These are phyloP conservation scores for Solanum boliviense DNA, from an alignment of 257 asterid species.

Conservation along the genomic window DNA sequence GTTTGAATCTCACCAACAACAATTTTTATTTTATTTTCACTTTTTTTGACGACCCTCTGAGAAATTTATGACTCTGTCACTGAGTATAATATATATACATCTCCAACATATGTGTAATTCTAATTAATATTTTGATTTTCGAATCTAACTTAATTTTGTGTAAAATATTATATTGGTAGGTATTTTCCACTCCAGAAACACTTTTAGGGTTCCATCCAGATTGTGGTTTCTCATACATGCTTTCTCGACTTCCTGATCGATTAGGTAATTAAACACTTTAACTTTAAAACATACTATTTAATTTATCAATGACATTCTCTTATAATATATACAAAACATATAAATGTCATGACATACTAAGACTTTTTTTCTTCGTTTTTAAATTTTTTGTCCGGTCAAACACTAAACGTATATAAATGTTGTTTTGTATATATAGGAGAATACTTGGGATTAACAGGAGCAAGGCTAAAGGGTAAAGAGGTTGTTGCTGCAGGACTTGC, in stretches of 20 bases:
- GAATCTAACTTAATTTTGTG: not conserved
- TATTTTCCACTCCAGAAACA: slow-evolving; percentile 87
- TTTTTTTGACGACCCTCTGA: too few species aligned
- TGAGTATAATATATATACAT: not conserved
- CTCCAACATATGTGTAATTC: not conserved
- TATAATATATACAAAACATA: too few species aligned
- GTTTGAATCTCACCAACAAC: too few species aligned
- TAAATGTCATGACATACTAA: too few species aligned
- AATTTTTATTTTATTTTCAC: too few species aligned
- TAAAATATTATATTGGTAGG: slow-evolving; percentile 11
- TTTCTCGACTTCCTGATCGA: slow-evolving; percentile 60
- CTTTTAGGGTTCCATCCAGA: slow-evolving; percentile 84
- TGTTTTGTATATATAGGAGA: not conserved
- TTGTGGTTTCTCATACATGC: slow-evolving; percentile 80
- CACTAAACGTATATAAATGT: too few species aligned
- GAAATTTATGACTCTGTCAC: too few species aligned
- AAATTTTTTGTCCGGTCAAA: not conserved
- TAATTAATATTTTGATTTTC: not conserved
- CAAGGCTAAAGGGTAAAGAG: not conserved
- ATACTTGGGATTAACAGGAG: not conserved
- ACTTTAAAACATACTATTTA: not conserved
- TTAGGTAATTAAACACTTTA: slow-evolving; percentile 24
- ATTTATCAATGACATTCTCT: not conserved
- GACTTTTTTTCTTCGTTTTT: not conserved
- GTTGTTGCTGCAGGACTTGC: not conserved